Conservation (phyloP, 2,329 filamentous ascomycete genomes). For the Alternaria infectoria region DNA sequence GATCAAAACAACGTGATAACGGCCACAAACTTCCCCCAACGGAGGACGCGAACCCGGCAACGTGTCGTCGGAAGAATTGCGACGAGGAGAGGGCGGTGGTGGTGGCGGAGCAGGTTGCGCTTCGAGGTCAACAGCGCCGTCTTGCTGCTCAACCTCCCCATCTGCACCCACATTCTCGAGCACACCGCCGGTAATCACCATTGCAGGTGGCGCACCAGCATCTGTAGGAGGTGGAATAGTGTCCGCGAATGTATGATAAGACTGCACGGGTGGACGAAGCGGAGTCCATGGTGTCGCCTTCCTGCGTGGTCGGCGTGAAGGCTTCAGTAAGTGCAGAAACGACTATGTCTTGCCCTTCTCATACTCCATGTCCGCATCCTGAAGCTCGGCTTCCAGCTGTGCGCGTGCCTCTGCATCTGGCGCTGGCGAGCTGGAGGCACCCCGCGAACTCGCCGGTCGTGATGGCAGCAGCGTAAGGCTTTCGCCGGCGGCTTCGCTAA, state of each 20-base stretch:
- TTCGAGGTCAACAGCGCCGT: conserved; percentile 6
- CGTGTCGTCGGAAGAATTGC: neutral
- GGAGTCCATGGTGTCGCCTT: neutral
- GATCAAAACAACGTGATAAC: neutral
- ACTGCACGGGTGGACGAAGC: neutral
- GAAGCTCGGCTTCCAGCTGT: conserved; percentile 43
- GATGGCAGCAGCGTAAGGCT: neutral
- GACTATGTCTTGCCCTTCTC: conserved; percentile 36
- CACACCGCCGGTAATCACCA: neutral
- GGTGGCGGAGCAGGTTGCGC: neutral
- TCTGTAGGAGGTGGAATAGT: neutral
- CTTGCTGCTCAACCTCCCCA: neutral
- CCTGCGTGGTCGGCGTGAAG: neutral
- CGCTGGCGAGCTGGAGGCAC: conserved; percentile 8
- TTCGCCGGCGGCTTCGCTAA: conserved; percentile 5
- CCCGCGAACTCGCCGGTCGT: conserved; percentile 3
- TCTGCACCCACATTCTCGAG: conserved; percentile 1
- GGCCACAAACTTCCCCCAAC: neutral
- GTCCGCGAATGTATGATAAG: conserved; percentile 1
- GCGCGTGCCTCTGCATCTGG: conserved; percentile 33
- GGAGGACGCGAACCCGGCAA: neutral
- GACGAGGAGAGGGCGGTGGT: neutral
- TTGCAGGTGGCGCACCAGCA: neutral
- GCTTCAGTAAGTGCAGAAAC: conserved; percentile 2
- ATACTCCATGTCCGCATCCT: conserved; percentile 35